phyloP scores from a whole-genome alignment of 2,329 filamentous ascomycete genomes.

The Dactylellina cionopaga region DNA sequence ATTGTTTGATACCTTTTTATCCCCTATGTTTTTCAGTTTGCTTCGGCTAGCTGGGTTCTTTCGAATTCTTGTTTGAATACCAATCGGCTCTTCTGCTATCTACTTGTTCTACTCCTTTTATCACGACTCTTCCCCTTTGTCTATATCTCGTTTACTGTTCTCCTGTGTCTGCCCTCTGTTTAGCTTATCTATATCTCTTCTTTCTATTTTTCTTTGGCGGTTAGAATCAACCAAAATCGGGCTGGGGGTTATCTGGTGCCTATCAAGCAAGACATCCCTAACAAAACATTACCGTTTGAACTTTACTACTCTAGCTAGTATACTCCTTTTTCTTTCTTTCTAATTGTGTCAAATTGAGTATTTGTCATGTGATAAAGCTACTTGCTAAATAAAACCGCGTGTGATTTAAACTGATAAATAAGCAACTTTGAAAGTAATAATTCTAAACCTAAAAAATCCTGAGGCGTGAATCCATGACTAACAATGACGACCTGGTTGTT shows the following conservation, averaged over 20 bases:
- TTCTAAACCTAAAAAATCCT: no score
- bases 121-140: constrained; percentile 43
- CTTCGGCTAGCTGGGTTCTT: constrained; percentile 36
- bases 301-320: not conserved
- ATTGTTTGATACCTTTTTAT: constrained; percentile 24
- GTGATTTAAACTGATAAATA: constrained; percentile 73
- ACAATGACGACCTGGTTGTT: no score
- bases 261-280: constrained; percentile 25
- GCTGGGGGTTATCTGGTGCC: constrained; percentile 57
- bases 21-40: constrained; percentile 19
- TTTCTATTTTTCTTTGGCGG: constrained; percentile 56
- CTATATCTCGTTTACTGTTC: constrained; percentile 48
- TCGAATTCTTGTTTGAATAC: constrained; percentile 53
- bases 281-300: constrained; percentile 7
- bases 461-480: no score
- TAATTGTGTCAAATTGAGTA: not conserved
- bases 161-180: constrained; percentile 48
- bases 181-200: constrained; percentile 55
- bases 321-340: constrained; percentile 6
- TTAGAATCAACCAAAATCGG: constrained; percentile 60
- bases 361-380: not conserved
- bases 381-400: constrained; percentile 58
- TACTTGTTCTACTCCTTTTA: constrained; percentile 37
- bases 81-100: constrained; percentile 52
- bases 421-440: no score